phyloP scores from a whole-genome alignment of 768 basidiomycete genomes.

The Pisolithus microcarpus region DNA sequence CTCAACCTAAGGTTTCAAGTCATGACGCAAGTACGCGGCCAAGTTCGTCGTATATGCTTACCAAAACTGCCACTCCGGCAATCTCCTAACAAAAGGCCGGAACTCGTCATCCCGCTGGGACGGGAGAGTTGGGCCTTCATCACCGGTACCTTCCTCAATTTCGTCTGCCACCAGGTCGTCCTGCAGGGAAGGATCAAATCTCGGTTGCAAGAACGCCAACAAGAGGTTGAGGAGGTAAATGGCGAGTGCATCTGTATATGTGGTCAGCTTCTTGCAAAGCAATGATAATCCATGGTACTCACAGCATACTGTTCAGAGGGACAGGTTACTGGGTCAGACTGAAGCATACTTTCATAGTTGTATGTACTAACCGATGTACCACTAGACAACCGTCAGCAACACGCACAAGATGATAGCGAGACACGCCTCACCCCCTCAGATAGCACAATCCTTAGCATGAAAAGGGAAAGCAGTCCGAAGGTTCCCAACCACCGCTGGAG shows the following conservation, averaged over 20 bases:
- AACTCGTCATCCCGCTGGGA: conserved; percentile 87
- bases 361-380: conserved; percentile 78
- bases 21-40: too few species aligned
- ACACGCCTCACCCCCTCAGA: conserved; percentile 74
- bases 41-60: conserved; percentile 27
- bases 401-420: neutral
- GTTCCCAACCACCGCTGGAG: conserved; percentile 87
- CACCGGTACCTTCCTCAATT: conserved; percentile 86
- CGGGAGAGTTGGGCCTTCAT: conserved; percentile 51
- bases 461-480: conserved; percentile 60
- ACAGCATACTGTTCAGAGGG: conserved; percentile 54
- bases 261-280: conserved; percentile 1
- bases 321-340: conserved; percentile 1
- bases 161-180: conserved; percentile 92
- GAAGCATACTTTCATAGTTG: neutral
- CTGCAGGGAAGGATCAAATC: conserved; percentile 93
- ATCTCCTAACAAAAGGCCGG: conserved; percentile 87
- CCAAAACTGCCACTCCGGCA: conserved; percentile 98
- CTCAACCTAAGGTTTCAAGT: conserved; percentile 58
- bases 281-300: conserved; percentile 25
- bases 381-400: conserved; percentile 37
- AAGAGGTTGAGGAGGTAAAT: conserved; percentile 96
- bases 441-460: conserved; percentile 79
- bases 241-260: conserved; percentile 67
- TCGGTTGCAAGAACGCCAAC: conserved; percentile 95